These are phyloP conservation scores for Striga hermonthica DNA, from an alignment of 305 asterid genomes.

Conservation along the genomic window DNA sequence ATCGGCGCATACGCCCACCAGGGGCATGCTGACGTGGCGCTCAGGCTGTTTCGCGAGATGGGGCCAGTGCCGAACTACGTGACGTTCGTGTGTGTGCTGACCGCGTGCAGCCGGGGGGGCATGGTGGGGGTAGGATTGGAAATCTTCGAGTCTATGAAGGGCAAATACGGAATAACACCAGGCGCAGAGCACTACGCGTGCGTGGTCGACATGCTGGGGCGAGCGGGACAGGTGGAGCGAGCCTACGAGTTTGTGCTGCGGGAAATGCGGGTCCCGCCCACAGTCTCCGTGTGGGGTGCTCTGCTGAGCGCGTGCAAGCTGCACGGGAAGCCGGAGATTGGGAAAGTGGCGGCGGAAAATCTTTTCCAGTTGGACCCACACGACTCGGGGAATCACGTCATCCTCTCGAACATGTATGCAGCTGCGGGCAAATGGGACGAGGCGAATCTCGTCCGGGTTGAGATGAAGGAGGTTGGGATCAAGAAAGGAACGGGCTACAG, in stretches of 20 bases:
- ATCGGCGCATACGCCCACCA: constrained; percentile 86
- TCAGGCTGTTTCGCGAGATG: constrained; percentile 58
- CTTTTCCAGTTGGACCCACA: constrained; percentile 76
- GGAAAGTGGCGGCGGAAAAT: constrained; percentile 70
- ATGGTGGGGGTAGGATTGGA: constrained; percentile 60
- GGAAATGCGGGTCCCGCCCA: constrained; percentile 59
- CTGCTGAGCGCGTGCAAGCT: constrained; percentile 74
- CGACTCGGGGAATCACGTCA: constrained; percentile 79
- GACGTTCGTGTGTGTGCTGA: constrained; percentile 67
- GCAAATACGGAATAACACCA: constrained; percentile 53
- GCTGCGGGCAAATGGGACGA: constrained; percentile 85
- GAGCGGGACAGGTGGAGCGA: constrained; percentile 76
- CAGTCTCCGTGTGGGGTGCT: constrained; percentile 87
- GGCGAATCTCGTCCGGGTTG: constrained; percentile 68
- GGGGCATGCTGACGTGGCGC: constrained; percentile 66
- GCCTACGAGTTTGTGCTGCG: constrained; percentile 53
- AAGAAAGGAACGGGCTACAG: constrained; percentile 80
- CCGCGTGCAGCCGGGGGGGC: constrained; percentile 92
- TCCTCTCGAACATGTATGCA: constrained; percentile 78
- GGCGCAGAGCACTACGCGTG: constrained; percentile 88
- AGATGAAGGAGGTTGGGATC: constrained; percentile 76
- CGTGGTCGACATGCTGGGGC: constrained; percentile 84
- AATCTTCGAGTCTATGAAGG: constrained; percentile 60
- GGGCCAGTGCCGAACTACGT: constrained; percentile 58
- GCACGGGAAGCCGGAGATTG: constrained; percentile 56